phyloP scores from a whole-genome alignment of 148 eudicot genomes.

The Drosera capensis region DNA sequence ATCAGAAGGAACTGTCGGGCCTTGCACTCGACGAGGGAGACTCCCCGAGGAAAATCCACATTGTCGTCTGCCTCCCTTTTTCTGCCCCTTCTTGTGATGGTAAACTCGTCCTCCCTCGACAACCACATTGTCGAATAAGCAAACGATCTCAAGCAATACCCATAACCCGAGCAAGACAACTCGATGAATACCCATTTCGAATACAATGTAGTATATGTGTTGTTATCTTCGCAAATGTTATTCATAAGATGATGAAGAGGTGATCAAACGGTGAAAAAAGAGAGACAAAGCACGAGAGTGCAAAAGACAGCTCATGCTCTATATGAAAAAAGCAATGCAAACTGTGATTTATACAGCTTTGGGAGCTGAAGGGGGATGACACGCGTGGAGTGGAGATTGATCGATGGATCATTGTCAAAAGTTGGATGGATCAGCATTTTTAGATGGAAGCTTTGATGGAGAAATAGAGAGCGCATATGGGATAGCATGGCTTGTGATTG shows the following conservation, averaged over 20 bases:
- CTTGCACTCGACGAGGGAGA: too few relatives aligned
- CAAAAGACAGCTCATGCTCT: not conserved
- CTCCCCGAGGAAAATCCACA: too few relatives aligned
- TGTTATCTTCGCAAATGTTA: too few relatives aligned
- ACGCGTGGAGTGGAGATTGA: not conserved
- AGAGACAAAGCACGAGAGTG: too few relatives aligned
- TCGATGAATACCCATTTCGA: not conserved
- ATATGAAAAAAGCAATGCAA: not conserved
- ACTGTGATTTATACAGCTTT: not conserved
- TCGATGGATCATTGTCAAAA: not conserved
- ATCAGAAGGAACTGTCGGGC: not conserved
- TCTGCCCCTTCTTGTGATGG: not conserved
- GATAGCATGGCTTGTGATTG: too few relatives aligned
- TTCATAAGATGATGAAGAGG: too few relatives aligned
- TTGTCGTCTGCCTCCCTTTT: not conserved
- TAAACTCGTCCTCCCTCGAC: not conserved
- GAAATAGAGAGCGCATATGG: not conserved
- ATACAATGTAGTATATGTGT: too few relatives aligned
- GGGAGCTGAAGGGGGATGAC: not conserved
- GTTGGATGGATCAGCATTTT: not conserved
- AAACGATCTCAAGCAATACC: not conserved
- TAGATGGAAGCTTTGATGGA: not conserved
- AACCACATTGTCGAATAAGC: not conserved
- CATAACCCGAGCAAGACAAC: not conserved
- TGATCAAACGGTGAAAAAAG: too few relatives aligned